phyloP scores from a whole-genome alignment of 2,329 filamentous ascomycete genomes.

The Gremmenia infestans region DNA sequence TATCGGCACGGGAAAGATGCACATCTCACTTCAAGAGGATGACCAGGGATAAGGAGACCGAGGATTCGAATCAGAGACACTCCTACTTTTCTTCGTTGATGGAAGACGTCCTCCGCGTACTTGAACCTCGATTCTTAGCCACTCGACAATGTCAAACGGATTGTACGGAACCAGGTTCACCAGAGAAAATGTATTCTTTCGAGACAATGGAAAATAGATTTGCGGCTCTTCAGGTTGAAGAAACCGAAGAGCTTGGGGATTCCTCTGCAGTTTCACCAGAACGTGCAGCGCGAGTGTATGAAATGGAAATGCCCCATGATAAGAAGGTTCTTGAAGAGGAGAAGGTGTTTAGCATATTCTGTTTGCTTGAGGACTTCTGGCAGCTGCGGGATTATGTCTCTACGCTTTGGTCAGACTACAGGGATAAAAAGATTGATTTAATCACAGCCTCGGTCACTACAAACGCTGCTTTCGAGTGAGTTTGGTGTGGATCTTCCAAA shows the following conservation, averaged over 20 bases:
- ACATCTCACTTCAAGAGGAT: constrained; percentile 1
- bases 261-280: background rate
- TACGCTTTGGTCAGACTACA: constrained; percentile 4
- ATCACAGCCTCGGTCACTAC: constrained; percentile 9
- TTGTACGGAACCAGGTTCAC: background rate
- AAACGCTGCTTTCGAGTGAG: constrained; percentile 8
- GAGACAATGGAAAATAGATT: constrained; percentile 12
- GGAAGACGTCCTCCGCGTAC: constrained; percentile 8
- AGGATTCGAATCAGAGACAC: constrained; percentile 6
- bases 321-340: constrained; percentile 3
- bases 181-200: background rate
- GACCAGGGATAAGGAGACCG: background rate
- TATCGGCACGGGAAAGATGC: constrained; percentile 9
- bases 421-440: constrained; percentile 2
- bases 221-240: constrained; percentile 11
- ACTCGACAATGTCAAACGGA: background rate
- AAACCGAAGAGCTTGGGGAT: background rate
- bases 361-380: constrained; percentile 9
- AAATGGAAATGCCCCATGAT: background rate
- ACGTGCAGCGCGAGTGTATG: background rate
- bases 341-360: constrained; percentile 7
- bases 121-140: constrained; percentile 11
- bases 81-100: constrained; percentile 11
- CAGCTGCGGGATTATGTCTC: constrained; percentile 1
- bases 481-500: background rate